Base-by-base conservation (phyloP, 371 early-diverging fungal genomes). In the Zopfochytrium polystomum region DNA sequence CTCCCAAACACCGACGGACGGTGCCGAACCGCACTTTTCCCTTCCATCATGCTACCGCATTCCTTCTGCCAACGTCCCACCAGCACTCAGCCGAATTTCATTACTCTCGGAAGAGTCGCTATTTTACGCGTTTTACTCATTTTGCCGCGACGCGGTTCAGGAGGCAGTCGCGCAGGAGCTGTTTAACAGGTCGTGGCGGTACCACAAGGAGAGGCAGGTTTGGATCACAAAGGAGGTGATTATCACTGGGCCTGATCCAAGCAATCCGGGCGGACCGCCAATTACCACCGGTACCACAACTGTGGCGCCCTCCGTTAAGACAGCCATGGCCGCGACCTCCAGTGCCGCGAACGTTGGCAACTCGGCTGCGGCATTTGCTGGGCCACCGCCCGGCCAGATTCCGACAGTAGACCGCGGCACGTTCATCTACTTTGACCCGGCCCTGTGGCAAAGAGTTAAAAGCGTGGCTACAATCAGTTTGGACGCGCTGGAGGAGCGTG, bases 81-180 rank as follows among this genome's bases (percentile, higher is more conserved):
- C 89, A 53, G 83, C 86, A 31, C 58, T 75, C 79, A 56, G 87
- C 84, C 57, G 26, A 58, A 80, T 95, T 54, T 64, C 78, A 25
- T 72, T 80, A 6, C 82, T 91, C 29, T 75, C 85, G 43, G 96
- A 96, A 48, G 95, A 95, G 65, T 91, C 95, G 6, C 80, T 97
- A 52, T 92, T 97, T 66, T 96, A 94, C 78, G 85, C 93, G 33
- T 97, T 97, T 75, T 96, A 97, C 75, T 82, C 92, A 13, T 81
- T 91, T 80, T 92, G 93, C 30, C 80, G 87, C 47, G 91, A 92
- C 56, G 81, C 86, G 55, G 66, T 91, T 34, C 95, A 95, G 79
- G 90, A 93, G 62, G 86, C 86, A 26, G 93, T 93, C n/a, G 95
- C 95, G 26, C 87, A 90, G 53, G 92, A 93, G 76, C 81, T 97